Percentiles rank a stretch among this genome's conserved stretches.
Conservation (phyloP, 768 basidiomycete species). For the Cystobasidium onofrii region DNA sequence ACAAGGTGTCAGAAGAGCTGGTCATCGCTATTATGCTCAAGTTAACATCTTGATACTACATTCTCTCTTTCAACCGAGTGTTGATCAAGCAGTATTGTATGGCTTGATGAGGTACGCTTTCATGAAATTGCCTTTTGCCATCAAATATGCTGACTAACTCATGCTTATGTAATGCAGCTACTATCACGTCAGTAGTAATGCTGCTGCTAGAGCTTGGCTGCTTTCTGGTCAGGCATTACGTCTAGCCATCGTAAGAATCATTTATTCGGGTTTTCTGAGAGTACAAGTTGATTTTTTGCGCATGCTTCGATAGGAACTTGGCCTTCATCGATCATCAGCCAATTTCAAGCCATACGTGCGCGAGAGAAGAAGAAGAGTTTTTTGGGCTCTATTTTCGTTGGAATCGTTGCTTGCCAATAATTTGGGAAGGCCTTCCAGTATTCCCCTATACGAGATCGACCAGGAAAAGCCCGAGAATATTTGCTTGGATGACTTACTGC, state of each 20-base stretch:
- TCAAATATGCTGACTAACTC: neutral
- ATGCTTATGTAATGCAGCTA: neutral
- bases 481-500: neutral
- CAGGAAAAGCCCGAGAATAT: slow-evolving; percentile 6
- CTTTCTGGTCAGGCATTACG: slow-evolving; percentile 23
- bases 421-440: slow-evolving; percentile 16
- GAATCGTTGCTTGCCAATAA: slow-evolving; percentile 27
- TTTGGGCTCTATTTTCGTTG: slow-evolving; percentile 26
- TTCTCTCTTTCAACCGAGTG: neutral
- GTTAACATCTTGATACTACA: slow-evolving; percentile 9
- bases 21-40: slow-evolving; percentile 13
- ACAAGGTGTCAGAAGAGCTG: slow-evolving; percentile 6
- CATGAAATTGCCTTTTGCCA: neutral
- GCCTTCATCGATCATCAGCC: slow-evolving; percentile 26
- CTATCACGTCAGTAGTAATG: slow-evolving; percentile 17
- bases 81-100: slow-evolving; percentile 4
- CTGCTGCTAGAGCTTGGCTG: slow-evolving; percentile 28
- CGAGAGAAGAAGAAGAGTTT: slow-evolving; percentile 12
- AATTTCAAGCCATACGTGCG: slow-evolving; percentile 9
- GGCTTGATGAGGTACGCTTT: neutral
- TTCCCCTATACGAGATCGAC: slow-evolving; percentile 28
- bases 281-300: neutral
- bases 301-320: slow-evolving; percentile 3
- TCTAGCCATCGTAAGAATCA: slow-evolving; percentile 15
- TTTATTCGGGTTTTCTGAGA: neutral